These are phyloP conservation scores for Cylindrotheca fusiformis DNA, from an alignment of 108 stramenopile species.

Conservation along the genomic window DNA sequence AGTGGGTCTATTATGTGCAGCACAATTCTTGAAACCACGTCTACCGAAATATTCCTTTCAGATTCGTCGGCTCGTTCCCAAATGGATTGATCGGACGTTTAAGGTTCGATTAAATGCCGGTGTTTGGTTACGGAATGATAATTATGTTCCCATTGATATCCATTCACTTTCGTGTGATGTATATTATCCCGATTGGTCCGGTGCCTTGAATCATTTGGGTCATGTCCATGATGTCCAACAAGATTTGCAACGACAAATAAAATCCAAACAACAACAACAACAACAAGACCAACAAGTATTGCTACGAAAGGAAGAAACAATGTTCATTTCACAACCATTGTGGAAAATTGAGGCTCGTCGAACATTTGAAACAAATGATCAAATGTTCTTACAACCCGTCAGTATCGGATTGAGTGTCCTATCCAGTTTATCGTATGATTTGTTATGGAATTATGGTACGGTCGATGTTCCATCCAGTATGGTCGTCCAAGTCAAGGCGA, in stretches of 20 bases:
- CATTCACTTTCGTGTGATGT: slow-evolving; percentile 38
- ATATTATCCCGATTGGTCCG: slow-evolving; percentile 31
- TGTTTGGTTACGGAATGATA: slow-evolving; percentile 33
- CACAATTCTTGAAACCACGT: slow-evolving; percentile 10
- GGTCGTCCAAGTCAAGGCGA: slow-evolving; percentile 36
- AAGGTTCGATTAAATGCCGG: slow-evolving; percentile 6
- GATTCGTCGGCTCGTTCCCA: slow-evolving; percentile 13
- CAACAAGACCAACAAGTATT: not conserved
- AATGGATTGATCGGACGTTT: slow-evolving; percentile 2
- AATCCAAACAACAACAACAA: not conserved
- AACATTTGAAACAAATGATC: slow-evolving; percentile 30
- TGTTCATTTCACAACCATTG: not conserved
- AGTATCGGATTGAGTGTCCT: slow-evolving; percentile 13
- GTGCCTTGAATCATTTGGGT: slow-evolving; percentile 15
- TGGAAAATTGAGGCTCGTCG: slow-evolving; percentile 30
- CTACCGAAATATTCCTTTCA: slow-evolving; percentile 24
- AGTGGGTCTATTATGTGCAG: not conserved
- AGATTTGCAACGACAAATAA: not conserved
- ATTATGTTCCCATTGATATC: slow-evolving; percentile 34
- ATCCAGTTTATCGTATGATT: slow-evolving; percentile 23
- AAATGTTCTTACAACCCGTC: slow-evolving; percentile 19
- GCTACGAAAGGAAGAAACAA: not conserved
- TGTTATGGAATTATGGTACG: slow-evolving; percentile 25
- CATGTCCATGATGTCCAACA: slow-evolving; percentile 21
- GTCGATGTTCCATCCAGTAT: slow-evolving; percentile 31